Evolutionary conservation across 306 rosid species (phyloP).

Genomic region (Vachellia collinsii): DNA sequence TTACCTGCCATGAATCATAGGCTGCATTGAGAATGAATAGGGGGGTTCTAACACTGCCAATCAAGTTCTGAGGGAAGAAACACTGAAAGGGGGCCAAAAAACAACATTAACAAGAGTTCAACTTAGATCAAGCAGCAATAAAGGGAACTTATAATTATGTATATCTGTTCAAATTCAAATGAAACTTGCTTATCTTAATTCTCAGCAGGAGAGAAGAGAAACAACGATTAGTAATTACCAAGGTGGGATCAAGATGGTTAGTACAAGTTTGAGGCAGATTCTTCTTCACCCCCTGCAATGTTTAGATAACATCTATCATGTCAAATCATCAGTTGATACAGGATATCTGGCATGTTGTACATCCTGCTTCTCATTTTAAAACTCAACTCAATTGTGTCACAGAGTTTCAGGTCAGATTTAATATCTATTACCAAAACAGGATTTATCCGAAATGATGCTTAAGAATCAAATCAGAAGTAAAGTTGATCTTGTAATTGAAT

Average conservation of each 20-base stretch:
- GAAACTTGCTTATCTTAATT: constrained; percentile 8
- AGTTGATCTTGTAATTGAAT: constrained; percentile 13
- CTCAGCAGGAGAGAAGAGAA: not conserved
- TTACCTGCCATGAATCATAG: constrained; percentile 98
- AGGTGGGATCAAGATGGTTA: constrained; percentile 76
- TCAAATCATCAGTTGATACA: constrained; percentile 18
- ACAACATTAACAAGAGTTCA: constrained; percentile 35
- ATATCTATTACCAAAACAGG: constrained; percentile 19
- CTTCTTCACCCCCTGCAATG: constrained; percentile 63
- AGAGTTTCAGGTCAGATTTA: constrained; percentile 6
- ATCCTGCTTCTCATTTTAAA: constrained; percentile 20
- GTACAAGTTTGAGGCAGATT: constrained; percentile 76
- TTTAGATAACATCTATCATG: constrained; percentile 24
- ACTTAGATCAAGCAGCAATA: constrained; percentile 15
- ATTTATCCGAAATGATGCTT: not conserved
- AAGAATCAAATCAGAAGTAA: not conserved
- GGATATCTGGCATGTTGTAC: not conserved
- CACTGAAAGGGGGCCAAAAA: constrained; percentile 55
- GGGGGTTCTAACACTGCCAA: constrained; percentile 69
- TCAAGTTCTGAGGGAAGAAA: constrained; percentile 92
- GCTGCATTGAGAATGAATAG: constrained; percentile 92
- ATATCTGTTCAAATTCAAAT: constrained; percentile 22
- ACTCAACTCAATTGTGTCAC: constrained; percentile 15
- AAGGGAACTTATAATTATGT: not conserved
- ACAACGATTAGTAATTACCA: constrained; percentile 50